phyloP scores from a whole-genome alignment of 129 eudicot species.

The Kitagawia praeruptora region DNA sequence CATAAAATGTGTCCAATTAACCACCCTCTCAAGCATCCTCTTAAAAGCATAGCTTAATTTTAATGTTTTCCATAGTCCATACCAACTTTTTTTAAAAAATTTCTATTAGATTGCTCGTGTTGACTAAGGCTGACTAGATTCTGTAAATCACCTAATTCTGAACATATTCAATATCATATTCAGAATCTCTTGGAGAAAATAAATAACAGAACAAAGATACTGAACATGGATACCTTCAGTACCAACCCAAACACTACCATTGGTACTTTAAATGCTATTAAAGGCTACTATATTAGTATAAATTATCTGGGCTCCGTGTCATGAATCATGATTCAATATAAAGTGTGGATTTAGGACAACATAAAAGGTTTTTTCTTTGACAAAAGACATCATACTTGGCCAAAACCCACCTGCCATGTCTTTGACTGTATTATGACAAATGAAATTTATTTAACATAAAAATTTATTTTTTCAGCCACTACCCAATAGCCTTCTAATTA shows the following conservation, averaged over 20 bases:
- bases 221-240: not conserved
- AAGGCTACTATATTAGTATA: not conserved
- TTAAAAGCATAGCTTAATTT: not conserved
- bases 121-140: not conserved
- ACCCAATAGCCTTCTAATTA: not conserved
- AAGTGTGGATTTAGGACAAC: not conserved
- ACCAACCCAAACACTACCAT: not conserved
- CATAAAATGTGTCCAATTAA: too few relatives aligned
- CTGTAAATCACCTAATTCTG: not conserved
- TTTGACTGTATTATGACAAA: not conserved
- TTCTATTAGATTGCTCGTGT: not conserved
- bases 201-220: not conserved
- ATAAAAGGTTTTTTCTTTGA: not conserved
- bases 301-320: not conserved
- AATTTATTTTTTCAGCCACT: too few relatives aligned
- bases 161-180: too few relatives aligned
- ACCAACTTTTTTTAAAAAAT: too few relatives aligned
- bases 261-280: not conserved
- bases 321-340: not conserved
- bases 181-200: not conserved
- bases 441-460: not conserved
- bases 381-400: not conserved
- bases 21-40: not conserved
- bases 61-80: too few relatives aligned
- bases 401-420: not conserved